Percentiles rank a stretch among this genome's conserved stretches.
These are phyloP conservation scores for Nakazawaea ernobii DNA, from an alignment of 805 yeast species.

Conservation along the genomic window DNA sequence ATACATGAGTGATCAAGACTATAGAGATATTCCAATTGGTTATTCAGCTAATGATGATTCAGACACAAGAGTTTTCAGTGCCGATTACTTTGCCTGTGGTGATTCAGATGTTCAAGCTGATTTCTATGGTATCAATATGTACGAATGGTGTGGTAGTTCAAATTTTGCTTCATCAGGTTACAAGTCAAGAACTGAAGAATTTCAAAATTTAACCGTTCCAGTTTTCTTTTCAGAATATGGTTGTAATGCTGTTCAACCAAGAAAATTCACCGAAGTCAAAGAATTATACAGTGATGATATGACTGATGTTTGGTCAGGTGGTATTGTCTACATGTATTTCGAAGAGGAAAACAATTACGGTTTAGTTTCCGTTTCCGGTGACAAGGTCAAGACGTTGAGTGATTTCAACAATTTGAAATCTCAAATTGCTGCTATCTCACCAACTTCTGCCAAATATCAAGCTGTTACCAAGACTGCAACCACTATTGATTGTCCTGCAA, in stretches of 20 bases:
- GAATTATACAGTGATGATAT: slow-evolving; percentile 61
- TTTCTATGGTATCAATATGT: slow-evolving; percentile 82
- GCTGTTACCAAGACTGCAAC: slow-evolving; percentile 31
- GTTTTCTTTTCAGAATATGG: slow-evolving; percentile 87
- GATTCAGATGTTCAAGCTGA: slow-evolving; percentile 58
- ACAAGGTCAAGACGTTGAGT: slow-evolving; percentile 48
- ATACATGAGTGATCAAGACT: slow-evolving; percentile 60
- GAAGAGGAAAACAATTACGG: slow-evolving; percentile 83
- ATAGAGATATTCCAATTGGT: slow-evolving; percentile 87
- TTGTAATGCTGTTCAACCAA: slow-evolving; percentile 69
- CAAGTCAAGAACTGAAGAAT: slow-evolving; percentile 64
- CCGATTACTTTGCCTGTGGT: slow-evolving; percentile 86
- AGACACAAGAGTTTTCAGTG: slow-evolving; percentile 70
- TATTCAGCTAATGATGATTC: slow-evolving; percentile 89
- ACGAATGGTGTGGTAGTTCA: slow-evolving; percentile 80
- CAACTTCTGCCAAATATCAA: slow-evolving; percentile 36
- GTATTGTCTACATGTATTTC: slow-evolving; percentile 88
- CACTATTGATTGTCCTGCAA: slow-evolving; percentile 40
- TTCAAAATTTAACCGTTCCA: slow-evolving; percentile 69
- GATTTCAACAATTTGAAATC: slow-evolving; percentile 56
- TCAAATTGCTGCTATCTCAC: slow-evolving; percentile 47
- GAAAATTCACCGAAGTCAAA: slow-evolving; percentile 70
- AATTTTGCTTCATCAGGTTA: slow-evolving; percentile 62
- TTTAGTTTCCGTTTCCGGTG: slow-evolving; percentile 51
- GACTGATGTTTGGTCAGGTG: slow-evolving; percentile 94